phyloP scores from a whole-genome alignment of 78 protist species.

The Guillardia theta region DNA sequence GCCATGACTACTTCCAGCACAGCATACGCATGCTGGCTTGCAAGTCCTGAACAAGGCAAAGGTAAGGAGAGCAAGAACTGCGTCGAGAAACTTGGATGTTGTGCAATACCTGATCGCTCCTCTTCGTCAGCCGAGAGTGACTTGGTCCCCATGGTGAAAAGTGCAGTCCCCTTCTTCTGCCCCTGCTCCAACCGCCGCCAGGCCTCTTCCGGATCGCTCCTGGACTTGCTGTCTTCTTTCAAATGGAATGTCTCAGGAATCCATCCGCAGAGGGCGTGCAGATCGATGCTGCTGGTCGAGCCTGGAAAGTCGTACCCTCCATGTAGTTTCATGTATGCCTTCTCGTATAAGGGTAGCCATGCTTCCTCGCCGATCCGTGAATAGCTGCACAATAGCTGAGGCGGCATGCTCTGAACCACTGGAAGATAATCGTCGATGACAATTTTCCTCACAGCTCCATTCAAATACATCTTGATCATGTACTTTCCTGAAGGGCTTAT shows the following conservation, averaged over 20 bases:
- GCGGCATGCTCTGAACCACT: background rate
- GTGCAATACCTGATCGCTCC: no score
- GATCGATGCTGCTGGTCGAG: background rate
- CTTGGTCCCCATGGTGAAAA: background rate
- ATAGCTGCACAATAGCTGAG: background rate
- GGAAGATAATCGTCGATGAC: constrained; percentile 52
- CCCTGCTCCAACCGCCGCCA: background rate
- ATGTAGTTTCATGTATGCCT: constrained; percentile 60
- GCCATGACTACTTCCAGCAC: constrained; percentile 39
- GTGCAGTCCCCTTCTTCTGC: background rate
- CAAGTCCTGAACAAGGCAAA: no score
- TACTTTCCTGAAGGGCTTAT: constrained; percentile 36
- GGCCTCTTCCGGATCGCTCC: background rate
- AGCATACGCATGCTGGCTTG: constrained; percentile 49
- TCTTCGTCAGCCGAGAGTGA: background rate
- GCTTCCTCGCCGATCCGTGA: constrained; percentile 29
- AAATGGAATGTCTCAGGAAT: constrained; percentile 13
- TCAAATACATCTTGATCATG: constrained; percentile 37
- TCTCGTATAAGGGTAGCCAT: constrained; percentile 58
- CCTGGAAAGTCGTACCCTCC: constrained; percentile 16
- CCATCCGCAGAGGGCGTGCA: constrained; percentile 33
- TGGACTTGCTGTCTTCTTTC: background rate
- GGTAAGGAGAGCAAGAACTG: no score
- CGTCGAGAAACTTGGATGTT: no score
- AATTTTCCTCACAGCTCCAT: constrained; percentile 52